Base-by-base conservation (phyloP, 129 eudicot species). In the Flaveria linearis region DNA sequence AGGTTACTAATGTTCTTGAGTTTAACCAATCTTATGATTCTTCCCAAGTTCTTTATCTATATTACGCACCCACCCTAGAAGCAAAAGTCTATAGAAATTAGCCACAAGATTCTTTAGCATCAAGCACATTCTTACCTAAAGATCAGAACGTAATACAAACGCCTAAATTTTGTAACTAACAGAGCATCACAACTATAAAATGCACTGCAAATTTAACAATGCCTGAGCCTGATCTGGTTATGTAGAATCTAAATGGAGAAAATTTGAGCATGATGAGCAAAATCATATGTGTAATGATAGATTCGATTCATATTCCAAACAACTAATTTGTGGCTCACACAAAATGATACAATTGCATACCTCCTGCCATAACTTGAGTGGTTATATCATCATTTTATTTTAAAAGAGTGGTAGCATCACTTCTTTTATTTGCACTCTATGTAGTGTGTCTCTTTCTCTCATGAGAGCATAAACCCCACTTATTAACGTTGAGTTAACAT, bases 311-410 rank as follows among this genome's bases (percentile, higher is more conserved):
- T 86, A 9, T 86, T 45, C 86, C 89, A 86, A 82, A 72, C 88
- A 77, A 63, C 86, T 85, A 85, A 85, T 58, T 58, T 25, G 66
- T 16, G 9, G 57, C 20, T 51, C 57, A 51, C 57, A 15, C 57
- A 18, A 50, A 23, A 51, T 16, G 8, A 51, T 51, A 51, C 57
- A 51, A 3, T 51, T 51, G 57, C 22, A 12, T 78, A 91, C 97
- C 98, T 88, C 89, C 98, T 25, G 96, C 98, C 97, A 94, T 89
- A 66, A 94, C 96, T 85, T 94, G 98, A 69, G 72, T 91, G 70
- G 91, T 94, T 76, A 94, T 94, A 61, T 94, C 98, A 83, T 94
- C 98, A 67, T 94, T 94, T 80, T 94, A 93, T 85, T 91, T 94
- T 75, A 94, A 51, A 78, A 94, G 97, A 68, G 93, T 92, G 76